Evolutionary conservation across 495 filamentous ascomycete species (phyloP), one percentile per base, ranked within the genome.

Genomic region (Peziza echinospora): DNA sequence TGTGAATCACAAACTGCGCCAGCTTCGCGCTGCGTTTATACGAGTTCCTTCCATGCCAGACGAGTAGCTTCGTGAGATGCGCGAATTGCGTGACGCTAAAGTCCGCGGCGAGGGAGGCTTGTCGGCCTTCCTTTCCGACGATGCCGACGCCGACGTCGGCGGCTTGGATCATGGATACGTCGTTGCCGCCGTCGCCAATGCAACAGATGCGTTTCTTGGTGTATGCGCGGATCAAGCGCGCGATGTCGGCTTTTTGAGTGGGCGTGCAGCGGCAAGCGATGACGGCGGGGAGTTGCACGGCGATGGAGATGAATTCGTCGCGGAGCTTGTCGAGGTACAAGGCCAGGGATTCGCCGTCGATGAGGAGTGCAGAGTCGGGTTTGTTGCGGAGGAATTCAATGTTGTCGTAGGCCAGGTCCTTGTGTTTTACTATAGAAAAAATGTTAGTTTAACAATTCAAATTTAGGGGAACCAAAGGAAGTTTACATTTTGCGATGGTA

Each of bases 81-180:
- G 77, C 80, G 65, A 99, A 99, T 55, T 92, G 84, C 44, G 80
- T 78, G 58, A 96, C 87, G 40, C 79, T 85, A 63, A 99, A 96
- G 57, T 99, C 91, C 2, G 91, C 91, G 0, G 91, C 91, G 2
- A 99, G 72, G 49, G 76, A 83, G 19, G 91, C 91, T 64, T 99
- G 91, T 11, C 82, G 76, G 16, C 91, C 91, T 63, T 99, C 91
- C 63, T 96, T 96, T 40, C 91, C 91, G 8, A 94, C 91, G 50
- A 99, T 96, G 25, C 91, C 91, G 48, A 99, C 84, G 34, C 91
- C 91, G 1, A 99, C 84, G 55, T 96, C 91, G 1, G 91, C 91
- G 5, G 89, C 86, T 64, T 93, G 87, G 53, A 99, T 99, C 91
- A 99, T 99, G 44, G 79, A 85, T 24, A 99, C 91, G 61, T 99